These are phyloP conservation scores for Blastobotrys persicus DNA, from an alignment of 1,139 yeast species.

Conservation along the genomic window DNA sequence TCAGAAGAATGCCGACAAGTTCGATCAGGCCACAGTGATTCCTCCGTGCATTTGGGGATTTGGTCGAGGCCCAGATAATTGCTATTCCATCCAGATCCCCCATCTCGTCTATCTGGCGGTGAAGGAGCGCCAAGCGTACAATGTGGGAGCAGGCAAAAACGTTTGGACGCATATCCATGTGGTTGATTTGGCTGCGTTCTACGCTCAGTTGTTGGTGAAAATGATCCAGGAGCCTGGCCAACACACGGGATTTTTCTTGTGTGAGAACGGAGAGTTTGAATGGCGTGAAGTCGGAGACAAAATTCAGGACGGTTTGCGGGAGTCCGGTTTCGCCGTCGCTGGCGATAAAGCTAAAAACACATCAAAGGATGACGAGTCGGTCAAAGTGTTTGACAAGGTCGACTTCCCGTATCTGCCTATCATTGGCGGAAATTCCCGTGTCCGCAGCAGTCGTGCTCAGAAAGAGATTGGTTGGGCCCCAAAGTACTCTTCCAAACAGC, in stretches of 20 bases:
- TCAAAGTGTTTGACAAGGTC: constrained; percentile 14
- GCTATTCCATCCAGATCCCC: constrained; percentile 42
- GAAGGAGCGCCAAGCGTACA: constrained; percentile 35
- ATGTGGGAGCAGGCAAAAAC: constrained; percentile 39
- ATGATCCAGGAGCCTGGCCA: constrained; percentile 36
- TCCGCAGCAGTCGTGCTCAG: constrained; percentile 22
- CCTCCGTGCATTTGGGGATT: constrained; percentile 37
- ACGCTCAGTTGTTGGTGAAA: constrained; percentile 33
- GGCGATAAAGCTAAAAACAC: constrained; percentile 13
- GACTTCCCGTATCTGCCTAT: constrained; percentile 13
- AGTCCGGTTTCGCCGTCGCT: constrained; percentile 19
- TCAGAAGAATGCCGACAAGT: constrained; percentile 16
- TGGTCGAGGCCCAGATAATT: constrained; percentile 40
- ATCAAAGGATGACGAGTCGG: constrained; percentile 13
- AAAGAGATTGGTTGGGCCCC: constrained; percentile 26
- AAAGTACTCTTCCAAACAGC: constrained; percentile 19
- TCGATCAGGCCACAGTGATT: constrained; percentile 23
- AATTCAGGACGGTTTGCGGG: constrained; percentile 26
- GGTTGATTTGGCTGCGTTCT: constrained; percentile 41
- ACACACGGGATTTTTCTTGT: constrained; percentile 42
- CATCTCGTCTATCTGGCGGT: constrained; percentile 30
- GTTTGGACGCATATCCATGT: constrained; percentile 44
- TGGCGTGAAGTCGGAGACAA: constrained; percentile 39
- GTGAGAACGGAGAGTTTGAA: constrained; percentile 36
- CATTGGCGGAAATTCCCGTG: constrained; percentile 25